Evolutionary conservation across 1,284 basidiomycete genomes (phyloP), one percentile per base, ranked within the genome.

Genomic region (Peniophora sp.): DNA sequence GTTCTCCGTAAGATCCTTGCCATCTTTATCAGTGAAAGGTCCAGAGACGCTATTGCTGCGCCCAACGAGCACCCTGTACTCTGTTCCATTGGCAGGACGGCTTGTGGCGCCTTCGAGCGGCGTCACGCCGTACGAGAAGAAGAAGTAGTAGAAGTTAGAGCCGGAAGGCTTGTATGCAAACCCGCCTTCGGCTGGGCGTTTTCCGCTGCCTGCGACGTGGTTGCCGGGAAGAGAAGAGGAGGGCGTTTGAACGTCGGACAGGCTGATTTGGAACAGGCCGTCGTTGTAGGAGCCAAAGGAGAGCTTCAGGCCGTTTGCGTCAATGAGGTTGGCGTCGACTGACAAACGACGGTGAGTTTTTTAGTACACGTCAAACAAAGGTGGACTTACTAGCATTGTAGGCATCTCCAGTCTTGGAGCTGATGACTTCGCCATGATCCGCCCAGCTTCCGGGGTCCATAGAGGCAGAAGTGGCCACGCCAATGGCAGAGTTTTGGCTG

Each of bases 371-470:
- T n/a, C n/a, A n/a, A n/a, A n/a, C n/a, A n/a, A n/a, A n/a, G n/a
- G n/a, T n/a, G n/a, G 11, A 32, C 27, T 5, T 32, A 32, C 27
- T 68, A 9, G 66, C 62, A 43, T 68, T 69, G 60, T 61, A 68
- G 19, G 54, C 52, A 49, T 61, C 59, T 23, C 65, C 64, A 2
- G 55, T 52, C 3, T 51, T 55, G 2, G 65, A 65, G 17, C 57
- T 55, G 47, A 67, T 62, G 1, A 69, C 66, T 10, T 59, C 55
- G 12, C 66, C 67, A 25, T 64, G 61, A 45, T 69, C 67, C 2
- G 63, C 63, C 67, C 67, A 69, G 0, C 63, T 64, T 16, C 65
- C 67, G 11, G 64, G 58, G 38, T 65, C 62, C 63, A 68, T 64
- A 20, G 64, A 61, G 12, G 55, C 51, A 44, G 63, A 65, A 0